A percentile compares a stretch with the other conserved stretches of the same genome.
Evolutionary conservation across 495 filamentous ascomycete species (phyloP).

Genomic region (Xylaria flabelliformis): DNA sequence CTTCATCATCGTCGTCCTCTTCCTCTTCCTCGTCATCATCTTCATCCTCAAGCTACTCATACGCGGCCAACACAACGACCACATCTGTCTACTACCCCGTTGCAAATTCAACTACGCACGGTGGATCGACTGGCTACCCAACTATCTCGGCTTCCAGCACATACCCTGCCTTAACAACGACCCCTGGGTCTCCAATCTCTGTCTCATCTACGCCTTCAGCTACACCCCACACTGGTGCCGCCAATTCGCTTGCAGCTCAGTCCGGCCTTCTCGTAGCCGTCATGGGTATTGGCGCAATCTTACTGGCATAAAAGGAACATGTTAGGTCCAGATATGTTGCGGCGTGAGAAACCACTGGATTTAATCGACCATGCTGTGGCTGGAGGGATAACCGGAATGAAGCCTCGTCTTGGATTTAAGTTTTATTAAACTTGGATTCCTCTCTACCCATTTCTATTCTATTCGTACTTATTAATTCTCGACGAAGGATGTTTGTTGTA

Average conservation of each 20-base stretch:
- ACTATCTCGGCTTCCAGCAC: conserved; percentile 36
- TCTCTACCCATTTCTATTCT: conserved; percentile 28
- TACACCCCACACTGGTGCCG: conserved; percentile 39
- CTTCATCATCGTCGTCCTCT: conserved; percentile 30
- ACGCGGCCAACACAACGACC: conserved; percentile 9
- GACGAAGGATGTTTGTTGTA: conserved; percentile 35
- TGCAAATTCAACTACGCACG: conserved; percentile 47
- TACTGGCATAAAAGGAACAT: conserved; percentile 47
- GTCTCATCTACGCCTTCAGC: conserved; percentile 30
- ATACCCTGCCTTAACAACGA: conserved; percentile 31
- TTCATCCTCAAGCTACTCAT: conserved; percentile 22
- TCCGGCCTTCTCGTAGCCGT: conserved; percentile 50
- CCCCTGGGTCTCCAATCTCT: neutral
- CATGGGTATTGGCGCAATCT: conserved; percentile 49
- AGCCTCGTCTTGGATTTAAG: neutral
- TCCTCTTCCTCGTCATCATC: conserved; percentile 30
- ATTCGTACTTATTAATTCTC: conserved; percentile 33
- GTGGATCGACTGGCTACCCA: conserved; percentile 46
- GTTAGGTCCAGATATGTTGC: neutral
- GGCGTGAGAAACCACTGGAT: neutral
- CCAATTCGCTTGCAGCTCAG: conserved; percentile 45
- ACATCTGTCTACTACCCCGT: conserved; percentile 40
- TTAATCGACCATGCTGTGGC: neutral
- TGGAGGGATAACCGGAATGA: neutral
- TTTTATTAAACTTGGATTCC: conserved; percentile 1